Conservation (phyloP, 2,329 filamentous ascomycete species). For the Talaromyces verruculosus region DNA sequence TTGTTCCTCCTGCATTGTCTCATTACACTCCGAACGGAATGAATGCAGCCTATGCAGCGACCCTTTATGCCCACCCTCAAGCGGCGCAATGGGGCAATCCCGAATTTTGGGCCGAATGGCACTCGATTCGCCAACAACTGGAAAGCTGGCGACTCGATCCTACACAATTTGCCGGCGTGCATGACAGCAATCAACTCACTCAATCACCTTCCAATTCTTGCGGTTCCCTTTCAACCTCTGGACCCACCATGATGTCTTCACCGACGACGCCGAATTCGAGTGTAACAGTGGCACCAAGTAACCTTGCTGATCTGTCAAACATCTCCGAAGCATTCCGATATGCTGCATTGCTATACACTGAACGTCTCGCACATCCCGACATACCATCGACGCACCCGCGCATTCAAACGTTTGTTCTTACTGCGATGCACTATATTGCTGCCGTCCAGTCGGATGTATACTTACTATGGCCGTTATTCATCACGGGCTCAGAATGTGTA, state of each 20-base stretch:
- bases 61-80: slow-evolving; percentile 12
- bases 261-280: slow-evolving; percentile 28
- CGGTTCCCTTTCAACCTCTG: slow-evolving; percentile 19
- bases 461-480: slow-evolving; percentile 88
- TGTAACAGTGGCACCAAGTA: slow-evolving; percentile 52
- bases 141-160: slow-evolving; percentile 78
- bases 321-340: slow-evolving; percentile 90
- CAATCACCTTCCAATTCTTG: slow-evolving; percentile 17
- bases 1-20: slow-evolving; percentile 38
- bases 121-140: slow-evolving; percentile 70
- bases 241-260: slow-evolving; percentile 33
- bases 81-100: slow-evolving; percentile 21
- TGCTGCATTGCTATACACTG: slow-evolving; percentile 83
- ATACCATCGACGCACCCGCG: slow-evolving; percentile 70
- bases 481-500: slow-evolving; percentile 85
- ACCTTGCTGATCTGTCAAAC: slow-evolving; percentile 72
- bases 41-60: slow-evolving; percentile 28
- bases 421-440: slow-evolving; percentile 79
- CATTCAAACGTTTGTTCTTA: slow-evolving; percentile 79
- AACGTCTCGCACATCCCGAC: slow-evolving; percentile 76
- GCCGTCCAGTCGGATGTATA: slow-evolving; percentile 83
- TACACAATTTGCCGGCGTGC: slow-evolving; percentile 25
- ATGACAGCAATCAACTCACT: slow-evolving; percentile 20
- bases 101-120: slow-evolving; percentile 84
- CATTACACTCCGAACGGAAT: slow-evolving; percentile 41